Base-by-base conservation (phyloP, 2,329 filamentous ascomycete species). In the Pseudocercospora crystallina region DNA sequence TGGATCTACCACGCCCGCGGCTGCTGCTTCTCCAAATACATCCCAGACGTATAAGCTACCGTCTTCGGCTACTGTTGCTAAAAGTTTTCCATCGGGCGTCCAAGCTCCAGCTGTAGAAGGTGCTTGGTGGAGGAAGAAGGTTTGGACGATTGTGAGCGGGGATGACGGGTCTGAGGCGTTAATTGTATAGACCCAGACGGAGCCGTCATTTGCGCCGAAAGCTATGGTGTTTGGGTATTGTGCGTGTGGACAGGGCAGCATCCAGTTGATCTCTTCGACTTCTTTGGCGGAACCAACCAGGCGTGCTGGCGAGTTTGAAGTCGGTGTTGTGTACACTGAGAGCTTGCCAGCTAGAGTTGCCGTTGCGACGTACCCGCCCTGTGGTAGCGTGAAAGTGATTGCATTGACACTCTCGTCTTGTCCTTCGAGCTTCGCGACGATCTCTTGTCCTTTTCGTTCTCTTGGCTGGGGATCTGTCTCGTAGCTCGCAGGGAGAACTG, bases 211-310 rank as follows among this genome's bases (percentile, higher is more conserved):
- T 31, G 90, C 90, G 50, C 94, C 94, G 7, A 99, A 75, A 0
- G 94, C 94, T 56, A 99, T 68, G 8, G 89, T 84, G 73, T 96
- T 95, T 54, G 86, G 82, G 67, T 89, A 83, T 5, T 77, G 74
- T 10, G 83, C 71, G 54, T 85, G 78, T 1, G 91, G 90, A 67
- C 89, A 95, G 0, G 90, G 73, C 1, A 78, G 73, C 31, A 97
- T 72, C 91, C 92, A 99, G 76, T 94, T 95, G 65, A 99, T 86
- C 72, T 97, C 92, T 62, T 95, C 87, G 8, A 96, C 92, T 70
- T 99, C 94, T 65, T 90, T 87, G 2, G 84, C 82, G 65, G 94
- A 88, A 48, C 81, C 87, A 8, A 95, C 71, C 64, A 88, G 87
- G 38, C 79, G 76, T n/a, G 60, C 51, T 5, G 53, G 47, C 1